Evolutionary conservation across 2,329 filamentous ascomycete species (phyloP).

Genomic region (Monosporascus sp.): DNA sequence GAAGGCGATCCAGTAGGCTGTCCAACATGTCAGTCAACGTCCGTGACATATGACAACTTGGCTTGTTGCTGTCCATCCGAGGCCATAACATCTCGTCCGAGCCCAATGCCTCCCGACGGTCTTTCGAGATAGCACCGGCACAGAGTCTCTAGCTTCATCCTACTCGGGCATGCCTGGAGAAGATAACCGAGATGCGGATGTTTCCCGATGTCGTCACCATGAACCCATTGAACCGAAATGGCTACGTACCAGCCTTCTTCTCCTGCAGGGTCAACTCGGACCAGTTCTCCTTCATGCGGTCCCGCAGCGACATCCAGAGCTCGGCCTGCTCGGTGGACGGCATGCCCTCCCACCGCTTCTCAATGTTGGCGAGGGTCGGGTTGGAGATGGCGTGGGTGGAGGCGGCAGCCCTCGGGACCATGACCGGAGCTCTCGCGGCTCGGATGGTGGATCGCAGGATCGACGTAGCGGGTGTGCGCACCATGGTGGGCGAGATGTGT

Average conservation of each 20-base stretch:
- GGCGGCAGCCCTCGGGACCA: constrained; percentile 47
- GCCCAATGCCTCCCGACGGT: no score
- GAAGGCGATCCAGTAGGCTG: constrained; percentile 99
- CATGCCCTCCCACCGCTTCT: constrained; percentile 99
- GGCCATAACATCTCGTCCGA: no score
- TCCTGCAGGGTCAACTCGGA: constrained; percentile 89
- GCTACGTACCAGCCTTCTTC: constrained; percentile 94
- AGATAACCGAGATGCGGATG: background rate
- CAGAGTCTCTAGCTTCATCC: background rate
- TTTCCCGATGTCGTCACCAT: background rate
- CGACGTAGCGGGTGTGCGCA: constrained; percentile 48
- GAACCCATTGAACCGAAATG: background rate
- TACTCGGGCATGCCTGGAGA: background rate
- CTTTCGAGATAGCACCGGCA: no score
- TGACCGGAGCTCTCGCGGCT: constrained; percentile 32
- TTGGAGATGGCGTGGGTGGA: constrained; percentile 93
- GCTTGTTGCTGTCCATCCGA: no score
- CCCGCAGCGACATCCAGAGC: constrained; percentile 95
- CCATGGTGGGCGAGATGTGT: constrained; percentile 37
- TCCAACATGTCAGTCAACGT: constrained; percentile 28
- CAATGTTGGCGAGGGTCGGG: constrained; percentile 94
- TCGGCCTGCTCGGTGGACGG: constrained; percentile 98
- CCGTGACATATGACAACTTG: no score
- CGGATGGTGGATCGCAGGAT: constrained; percentile 43
- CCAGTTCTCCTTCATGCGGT: constrained; percentile 99